Conservation (phyloP, 1,139 yeast species). For the Yamadazyma atlantica region DNA sequence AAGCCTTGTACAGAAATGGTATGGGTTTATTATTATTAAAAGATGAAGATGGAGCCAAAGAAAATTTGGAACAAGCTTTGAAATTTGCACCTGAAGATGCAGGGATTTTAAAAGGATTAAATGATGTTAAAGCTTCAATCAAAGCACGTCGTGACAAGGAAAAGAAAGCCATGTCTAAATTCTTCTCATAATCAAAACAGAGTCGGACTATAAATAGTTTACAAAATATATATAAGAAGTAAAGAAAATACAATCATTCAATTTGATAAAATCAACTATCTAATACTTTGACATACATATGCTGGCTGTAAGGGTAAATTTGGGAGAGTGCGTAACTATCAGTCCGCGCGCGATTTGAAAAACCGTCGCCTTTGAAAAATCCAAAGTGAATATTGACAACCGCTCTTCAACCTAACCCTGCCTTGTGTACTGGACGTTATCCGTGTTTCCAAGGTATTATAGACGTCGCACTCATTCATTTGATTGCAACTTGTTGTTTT, state of each 20-base stretch:
- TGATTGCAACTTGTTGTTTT: constrained; percentile 13
- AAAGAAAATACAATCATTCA: no score
- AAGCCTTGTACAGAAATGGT: constrained; percentile 86
- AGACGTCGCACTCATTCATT: constrained; percentile 18
- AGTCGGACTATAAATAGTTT: no score
- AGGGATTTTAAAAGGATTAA: constrained; percentile 68
- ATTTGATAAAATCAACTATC: no score
- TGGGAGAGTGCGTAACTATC: constrained; percentile 2
- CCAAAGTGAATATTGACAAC: constrained; percentile 2
- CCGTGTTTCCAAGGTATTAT: constrained; percentile 8
- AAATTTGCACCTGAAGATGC: constrained; percentile 69
- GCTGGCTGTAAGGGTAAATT: background rate
- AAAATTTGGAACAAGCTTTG: constrained; percentile 66
- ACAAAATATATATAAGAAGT: no score
- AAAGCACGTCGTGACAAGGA: constrained; percentile 65
- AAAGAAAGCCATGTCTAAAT: constrained; percentile 82
- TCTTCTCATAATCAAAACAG: constrained; percentile 56
- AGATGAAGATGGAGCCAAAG: constrained; percentile 71
- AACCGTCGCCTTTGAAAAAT: constrained; percentile 14
- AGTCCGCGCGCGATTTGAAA: constrained; percentile 6
- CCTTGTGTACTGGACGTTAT: constrained; percentile 8
- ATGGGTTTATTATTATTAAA: constrained; percentile 63
- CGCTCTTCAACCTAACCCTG: constrained; percentile 6
- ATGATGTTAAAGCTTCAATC: constrained; percentile 54
- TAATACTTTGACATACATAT: background rate